Evolutionary conservation across 805 yeast species (phyloP).

Genomic region (Hanseniaspora guilliermondii): DNA sequence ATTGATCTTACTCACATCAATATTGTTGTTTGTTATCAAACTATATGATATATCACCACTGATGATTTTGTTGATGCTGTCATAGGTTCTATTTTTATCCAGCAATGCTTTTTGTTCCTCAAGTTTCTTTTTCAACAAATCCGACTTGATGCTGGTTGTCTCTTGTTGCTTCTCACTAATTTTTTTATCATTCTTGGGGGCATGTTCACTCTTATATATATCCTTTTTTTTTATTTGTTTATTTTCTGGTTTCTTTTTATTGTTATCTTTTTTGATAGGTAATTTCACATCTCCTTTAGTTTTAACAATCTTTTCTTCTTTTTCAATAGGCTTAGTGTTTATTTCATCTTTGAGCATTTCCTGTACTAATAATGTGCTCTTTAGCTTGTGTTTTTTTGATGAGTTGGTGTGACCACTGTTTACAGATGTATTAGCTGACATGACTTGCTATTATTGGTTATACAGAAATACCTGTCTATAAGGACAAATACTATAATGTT

Average conservation of each 20-base stretch:
- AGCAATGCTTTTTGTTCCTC: conserved; percentile 2
- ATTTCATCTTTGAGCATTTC: conserved; percentile 2
- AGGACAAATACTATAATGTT: no score
- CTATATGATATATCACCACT: not conserved
- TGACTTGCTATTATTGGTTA: not conserved
- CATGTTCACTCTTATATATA: not conserved
- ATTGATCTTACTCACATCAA: conserved; percentile 1
- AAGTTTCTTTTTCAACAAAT: not conserved
- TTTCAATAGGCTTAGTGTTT: not conserved
- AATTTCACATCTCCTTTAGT: not conserved
- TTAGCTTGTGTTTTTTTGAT: not conserved
- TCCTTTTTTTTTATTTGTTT: not conserved
- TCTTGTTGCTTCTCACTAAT: not conserved
- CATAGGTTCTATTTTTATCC: not conserved
- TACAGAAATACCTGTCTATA: not conserved
- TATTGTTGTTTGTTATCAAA: not conserved
- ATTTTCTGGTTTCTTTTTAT: not conserved
- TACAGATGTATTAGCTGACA: not conserved
- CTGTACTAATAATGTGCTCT: not conserved
- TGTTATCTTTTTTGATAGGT: not conserved
- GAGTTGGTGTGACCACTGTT: not conserved
- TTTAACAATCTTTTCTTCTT: not conserved
- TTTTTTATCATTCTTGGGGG: no score
- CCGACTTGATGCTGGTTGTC: not conserved
- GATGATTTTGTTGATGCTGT: not conserved